Base-by-base conservation (phyloP, 73 alveolate genomes). In the Effrenium voratum region DNA sequence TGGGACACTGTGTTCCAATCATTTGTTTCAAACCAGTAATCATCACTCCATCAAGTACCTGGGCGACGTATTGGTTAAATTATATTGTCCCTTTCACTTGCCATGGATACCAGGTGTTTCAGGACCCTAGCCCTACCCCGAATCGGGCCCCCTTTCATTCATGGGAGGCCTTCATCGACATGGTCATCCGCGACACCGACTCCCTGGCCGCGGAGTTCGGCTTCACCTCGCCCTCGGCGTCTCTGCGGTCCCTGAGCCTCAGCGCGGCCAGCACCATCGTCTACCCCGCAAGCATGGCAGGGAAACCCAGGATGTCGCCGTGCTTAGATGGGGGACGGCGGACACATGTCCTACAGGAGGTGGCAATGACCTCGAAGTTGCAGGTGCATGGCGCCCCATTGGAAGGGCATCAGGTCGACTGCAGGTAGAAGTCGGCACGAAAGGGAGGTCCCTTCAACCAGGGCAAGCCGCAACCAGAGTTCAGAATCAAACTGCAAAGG, bases 261-360 rank as follows among this genome's bases (percentile, higher is more conserved):
- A 32, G 68, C 5, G 93, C 75, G 3, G 76, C 72, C 6, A 77
- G 50, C n/a, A 34, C 26, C 41, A 83, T 83, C 76, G 26, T 83
- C 43, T 83, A 50, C 77, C 93, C 93, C 34, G 50, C 75, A 30
- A n/a, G 52, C 93, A 83, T 83, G 93, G n/a, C n/a, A n/a, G n/a
- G n/a, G n/a, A n/a, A n/a, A n/a, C n/a, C n/a, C n/a, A n/a, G n/a
- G n/a, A n/a, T n/a, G n/a, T n/a, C n/a, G n/a, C n/a, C n/a, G n/a
- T n/a, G n/a, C n/a, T n/a, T n/a, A n/a, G n/a, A n/a, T n/a, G n/a
- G n/a, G n/a, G n/a, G n/a, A n/a, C n/a, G n/a, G n/a, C n/a, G n/a
- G n/a, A n/a, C n/a, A n/a, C n/a, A n/a, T n/a, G n/a, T n/a, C n/a
- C n/a, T n/a, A n/a, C n/a, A n/a, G n/a, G n/a, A n/a, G n/a, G n/a